Evolutionary conservation across 768 basidiomycete genomes (phyloP), one percentile per base, ranked within the genome.

Genomic region (Epithele typhae): DNA sequence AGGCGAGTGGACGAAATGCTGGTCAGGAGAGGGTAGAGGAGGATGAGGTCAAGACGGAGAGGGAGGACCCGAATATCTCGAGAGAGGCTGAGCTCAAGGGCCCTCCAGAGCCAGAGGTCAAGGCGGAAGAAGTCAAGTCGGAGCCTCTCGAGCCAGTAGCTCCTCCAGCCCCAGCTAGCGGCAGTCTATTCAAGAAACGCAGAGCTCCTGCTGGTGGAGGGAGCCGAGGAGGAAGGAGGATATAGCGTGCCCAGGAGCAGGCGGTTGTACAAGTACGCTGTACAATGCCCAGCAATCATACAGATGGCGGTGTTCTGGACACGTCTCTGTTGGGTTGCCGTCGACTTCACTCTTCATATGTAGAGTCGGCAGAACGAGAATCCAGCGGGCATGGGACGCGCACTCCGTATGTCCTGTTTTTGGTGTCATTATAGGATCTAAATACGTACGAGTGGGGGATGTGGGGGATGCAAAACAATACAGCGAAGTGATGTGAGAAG

Each of bases 111-210:
- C 11, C 37, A 4, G 25, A 41, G 27, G 42, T 45, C 10, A 51
- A 56, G 35, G 23, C 37, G 9, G 53, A 57, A 36, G 51, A 46
- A 2, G 46, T 53, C 5, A 56, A 57, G 43, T 7, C 39, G 3
- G 55, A 56, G n/a, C 12, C 19, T 15, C 11, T 14, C 4, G 47
- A 43, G 11, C 25, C 50, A 1, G 37, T 49, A 10, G 21, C 53
- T 12, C 41, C 51, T 33, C 25, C 53, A 1, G 19, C 48, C 4
- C 17, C 46, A 5, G 34, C 47, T 19, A 40, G 40, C 5, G 55
- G 62, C 1, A 49, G 57, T 37, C 25, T 62, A 14, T 64, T 64
- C 55, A 52, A 56, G 34, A 64, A 64, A 40, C 57, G 62, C 2
- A 62, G 56, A 33, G 38, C 53, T 10, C 61, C 59, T 24, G 51